Conservation (phyloP, 139 green algal genomes). For the Chlorella vulgaris region DNA sequence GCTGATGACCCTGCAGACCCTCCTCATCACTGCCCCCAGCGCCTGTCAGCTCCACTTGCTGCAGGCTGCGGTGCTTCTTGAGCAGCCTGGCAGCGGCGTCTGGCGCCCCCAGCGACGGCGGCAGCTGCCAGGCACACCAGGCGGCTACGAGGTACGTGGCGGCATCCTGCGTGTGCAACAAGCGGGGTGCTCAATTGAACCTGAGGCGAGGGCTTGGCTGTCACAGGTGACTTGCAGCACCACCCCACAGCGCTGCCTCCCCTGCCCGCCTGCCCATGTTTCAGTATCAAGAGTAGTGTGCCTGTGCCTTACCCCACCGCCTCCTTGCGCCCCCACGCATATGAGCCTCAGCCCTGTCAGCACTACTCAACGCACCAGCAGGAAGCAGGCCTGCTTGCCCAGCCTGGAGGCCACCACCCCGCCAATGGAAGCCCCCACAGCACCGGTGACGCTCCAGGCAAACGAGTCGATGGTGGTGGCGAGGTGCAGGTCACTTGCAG, state of each 20-base stretch:
- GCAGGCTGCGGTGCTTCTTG: conserved; percentile 18
- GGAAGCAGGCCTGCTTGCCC: conserved; percentile 46
- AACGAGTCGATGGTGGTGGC: conserved; percentile 56
- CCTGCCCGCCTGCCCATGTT: background rate
- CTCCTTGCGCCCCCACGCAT: too few species aligned
- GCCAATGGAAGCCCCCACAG: conserved; percentile 49
- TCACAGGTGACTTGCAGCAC: too few species aligned
- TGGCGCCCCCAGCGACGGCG: conserved; percentile 21
- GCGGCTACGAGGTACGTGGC: conserved; percentile 46
- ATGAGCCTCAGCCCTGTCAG: too few species aligned
- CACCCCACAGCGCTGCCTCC: background rate
- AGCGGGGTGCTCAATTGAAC: too few species aligned
- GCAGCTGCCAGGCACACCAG: conserved; percentile 34
- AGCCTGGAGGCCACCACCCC: conserved; percentile 44
- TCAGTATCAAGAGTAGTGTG: too few species aligned
- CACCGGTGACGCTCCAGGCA: conserved; percentile 51
- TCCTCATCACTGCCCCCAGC: background rate
- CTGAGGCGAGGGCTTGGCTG: too few species aligned
- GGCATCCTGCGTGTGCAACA: conserved; percentile 27
- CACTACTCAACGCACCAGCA: conserved; percentile 46
- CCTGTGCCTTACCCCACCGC: too few species aligned
- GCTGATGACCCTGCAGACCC: too few species aligned
- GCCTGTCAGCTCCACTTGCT: background rate
- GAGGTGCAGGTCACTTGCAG: conserved; percentile 40
- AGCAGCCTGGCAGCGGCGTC: background rate